Evolutionary conservation across 2,329 filamentous ascomycete species (phyloP).

Genomic region (Colletotrichum sp.): DNA sequence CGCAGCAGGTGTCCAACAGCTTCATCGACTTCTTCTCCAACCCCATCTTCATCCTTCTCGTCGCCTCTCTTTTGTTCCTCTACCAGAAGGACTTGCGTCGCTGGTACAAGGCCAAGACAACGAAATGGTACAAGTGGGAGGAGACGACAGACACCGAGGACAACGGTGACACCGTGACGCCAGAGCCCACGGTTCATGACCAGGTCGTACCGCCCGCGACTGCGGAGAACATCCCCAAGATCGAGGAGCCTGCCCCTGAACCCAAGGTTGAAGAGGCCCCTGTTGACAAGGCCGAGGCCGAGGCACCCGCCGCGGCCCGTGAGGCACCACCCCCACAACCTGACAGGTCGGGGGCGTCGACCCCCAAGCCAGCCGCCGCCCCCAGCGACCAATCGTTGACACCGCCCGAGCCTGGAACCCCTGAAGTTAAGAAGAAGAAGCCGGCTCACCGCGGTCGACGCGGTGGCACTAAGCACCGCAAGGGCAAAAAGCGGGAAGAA

Average conservation of each 20-base stretch:
- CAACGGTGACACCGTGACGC: background rate
- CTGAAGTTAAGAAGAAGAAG: slow-evolving; percentile 71
- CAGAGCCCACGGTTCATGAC: slow-evolving; percentile 13
- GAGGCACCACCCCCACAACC: background rate
- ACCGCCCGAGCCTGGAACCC: slow-evolving; percentile 20
- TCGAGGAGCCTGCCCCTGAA: background rate
- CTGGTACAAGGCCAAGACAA: slow-evolving; percentile 36
- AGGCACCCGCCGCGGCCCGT: background rate
- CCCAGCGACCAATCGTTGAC: background rate
- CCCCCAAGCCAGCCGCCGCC: background rate
- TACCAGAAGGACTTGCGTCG: slow-evolving; percentile 51
- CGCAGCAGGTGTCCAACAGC: slow-evolving; percentile 53
- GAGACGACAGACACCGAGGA: slow-evolving; percentile 24
- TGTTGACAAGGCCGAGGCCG: background rate
- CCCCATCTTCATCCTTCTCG: slow-evolving; percentile 53
- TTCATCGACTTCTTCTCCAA: slow-evolving; percentile 62
- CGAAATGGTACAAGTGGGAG: slow-evolving; percentile 26
- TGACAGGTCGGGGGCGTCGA: background rate
- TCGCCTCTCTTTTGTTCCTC: slow-evolving; percentile 46
- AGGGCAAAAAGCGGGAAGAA: slow-evolving; percentile 58
- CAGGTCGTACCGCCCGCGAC: background rate
- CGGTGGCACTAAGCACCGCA: slow-evolving; percentile 72
- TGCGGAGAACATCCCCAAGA: background rate
- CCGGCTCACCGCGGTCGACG: slow-evolving; percentile 75
- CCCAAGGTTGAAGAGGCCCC: background rate